Evolutionary conservation across 2,329 filamentous ascomycete genomes (phyloP).

Genomic region (Epichloe sylvatica): DNA sequence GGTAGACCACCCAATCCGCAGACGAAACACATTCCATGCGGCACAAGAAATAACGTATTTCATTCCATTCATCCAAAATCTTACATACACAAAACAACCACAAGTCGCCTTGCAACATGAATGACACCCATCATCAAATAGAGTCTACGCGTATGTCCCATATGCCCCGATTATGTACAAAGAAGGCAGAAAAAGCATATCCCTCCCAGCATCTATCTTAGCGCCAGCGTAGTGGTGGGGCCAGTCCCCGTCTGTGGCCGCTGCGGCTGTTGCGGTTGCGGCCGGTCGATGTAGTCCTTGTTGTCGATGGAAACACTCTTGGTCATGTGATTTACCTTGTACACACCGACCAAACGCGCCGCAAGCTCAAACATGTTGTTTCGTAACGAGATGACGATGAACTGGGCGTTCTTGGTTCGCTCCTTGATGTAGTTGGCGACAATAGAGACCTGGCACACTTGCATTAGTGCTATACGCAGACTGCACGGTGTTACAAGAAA

Average conservation of each 20-base stretch:
- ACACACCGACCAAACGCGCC: slow-evolving; percentile 87
- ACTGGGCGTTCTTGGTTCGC: slow-evolving; percentile 96
- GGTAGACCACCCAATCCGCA: too few species aligned
- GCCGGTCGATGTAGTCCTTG: slow-evolving; percentile 52
- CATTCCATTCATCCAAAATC: slow-evolving; percentile 2
- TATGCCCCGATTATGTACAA: neutral
- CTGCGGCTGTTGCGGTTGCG: slow-evolving; percentile 16
- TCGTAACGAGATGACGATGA: slow-evolving; percentile 91
- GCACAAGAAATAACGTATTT: neutral
- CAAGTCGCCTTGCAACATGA: neutral
- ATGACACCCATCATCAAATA: neutral
- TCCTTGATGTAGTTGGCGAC: slow-evolving; percentile 99
- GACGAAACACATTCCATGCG: neutral
- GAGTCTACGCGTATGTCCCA: neutral
- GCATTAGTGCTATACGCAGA: neutral
- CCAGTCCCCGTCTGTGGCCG: slow-evolving; percentile 16
- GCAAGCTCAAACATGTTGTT: slow-evolving; percentile 99
- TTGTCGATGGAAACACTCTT: slow-evolving; percentile 87
- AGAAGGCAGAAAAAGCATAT: too few species aligned
- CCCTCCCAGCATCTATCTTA: slow-evolving; percentile 14
- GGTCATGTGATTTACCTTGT: slow-evolving; percentile 99
- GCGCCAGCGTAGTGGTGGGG: slow-evolving; percentile 21
- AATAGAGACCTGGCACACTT: slow-evolving; percentile 63
- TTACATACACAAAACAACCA: neutral
- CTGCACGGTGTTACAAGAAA: neutral